phyloP scores from a whole-genome alignment of 768 basidiomycete genomes.

The Leccinum imitatum region DNA sequence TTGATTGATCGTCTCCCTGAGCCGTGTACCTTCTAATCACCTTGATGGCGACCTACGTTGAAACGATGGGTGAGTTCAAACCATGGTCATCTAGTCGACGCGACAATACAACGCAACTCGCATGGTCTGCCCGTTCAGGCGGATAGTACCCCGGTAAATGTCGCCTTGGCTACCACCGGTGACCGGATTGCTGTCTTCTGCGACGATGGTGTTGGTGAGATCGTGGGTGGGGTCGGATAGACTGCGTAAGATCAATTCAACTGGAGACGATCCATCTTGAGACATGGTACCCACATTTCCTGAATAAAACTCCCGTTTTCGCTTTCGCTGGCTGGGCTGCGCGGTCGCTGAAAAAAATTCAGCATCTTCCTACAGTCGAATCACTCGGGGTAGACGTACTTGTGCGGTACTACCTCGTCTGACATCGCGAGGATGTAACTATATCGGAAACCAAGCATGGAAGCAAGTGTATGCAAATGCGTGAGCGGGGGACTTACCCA shows the following conservation, averaged over 20 bases:
- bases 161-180: conserved; percentile 23
- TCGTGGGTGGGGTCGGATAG: conserved; percentile 11
- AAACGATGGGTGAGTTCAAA: neutral
- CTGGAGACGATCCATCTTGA: neutral
- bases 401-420: neutral
- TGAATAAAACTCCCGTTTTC: conserved; percentile 5
- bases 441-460: neutral
- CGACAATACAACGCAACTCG: conserved; percentile 6
- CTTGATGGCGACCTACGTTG: conserved; percentile 15
- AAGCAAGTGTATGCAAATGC: neutral
- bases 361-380: neutral
- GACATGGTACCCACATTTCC: conserved; percentile 10
- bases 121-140: conserved; percentile 10
- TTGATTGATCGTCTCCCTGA: conserved; percentile 14
- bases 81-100: conserved; percentile 12
- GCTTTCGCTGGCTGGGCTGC: neutral
- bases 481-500: neutral
- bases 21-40: conserved; percentile 23
- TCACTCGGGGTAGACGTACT: neutral
- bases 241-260: conserved; percentile 9
- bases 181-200: conserved; percentile 15
- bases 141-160: conserved; percentile 20
- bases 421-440: neutral
- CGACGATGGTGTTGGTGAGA: conserved; percentile 13
- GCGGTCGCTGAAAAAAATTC: neutral